Evolutionary conservation across 202 grass and related monocot genomes (phyloP), one percentile per base, ranked within the genome.

Genomic region (Panicum virgatum): DNA sequence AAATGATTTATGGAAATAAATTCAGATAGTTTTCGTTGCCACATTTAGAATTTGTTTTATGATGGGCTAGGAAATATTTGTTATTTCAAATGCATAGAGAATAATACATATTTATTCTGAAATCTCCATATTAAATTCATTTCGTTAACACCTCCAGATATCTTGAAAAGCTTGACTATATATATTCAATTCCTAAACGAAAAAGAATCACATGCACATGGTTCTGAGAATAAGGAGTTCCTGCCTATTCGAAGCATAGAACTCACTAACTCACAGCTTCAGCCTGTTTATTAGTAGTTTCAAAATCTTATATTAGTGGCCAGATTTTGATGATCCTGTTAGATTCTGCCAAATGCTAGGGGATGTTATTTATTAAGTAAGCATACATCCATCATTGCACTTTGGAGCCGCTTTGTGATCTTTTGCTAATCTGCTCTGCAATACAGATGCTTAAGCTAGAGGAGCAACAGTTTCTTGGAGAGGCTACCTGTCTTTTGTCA

Each of bases 401-500:
- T 30, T 88, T 62, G 72, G 29, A 75, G 68, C 45, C 86, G 37
- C 23, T 60, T 80, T 65, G 80, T 19, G 67, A 37, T 84, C 81
- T 79, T 80, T 81, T 52, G 27, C 44, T 80, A 66, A 67, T 68
- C 68, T 87, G 79, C 68, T 72, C 67, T 82, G 75, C 76, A 69
- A 82, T 83, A 61, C 85, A 99, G 96, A 96, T 90, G 80, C 87
- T 99, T 88, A 99, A 91, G 79, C 75, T 99, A 52, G 96, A 99
- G 82, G 96, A 96, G 47, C 93, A 99, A 86, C 83, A 90, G 36
- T 93, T 99, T 90, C 91, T 99, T 87, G 96, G 93, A 70, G 96
- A 96, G 85, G 87, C 89, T 82, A 83, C 75, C 27, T 96, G 89
- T 86, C 67, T 96, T 83, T 73, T 99, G 69, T 93, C 93, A 5